These are phyloP conservation scores for Ophiostoma angusticollis DNA, from an alignment of 2,329 filamentous ascomycete species.

Conservation along the genomic window DNA sequence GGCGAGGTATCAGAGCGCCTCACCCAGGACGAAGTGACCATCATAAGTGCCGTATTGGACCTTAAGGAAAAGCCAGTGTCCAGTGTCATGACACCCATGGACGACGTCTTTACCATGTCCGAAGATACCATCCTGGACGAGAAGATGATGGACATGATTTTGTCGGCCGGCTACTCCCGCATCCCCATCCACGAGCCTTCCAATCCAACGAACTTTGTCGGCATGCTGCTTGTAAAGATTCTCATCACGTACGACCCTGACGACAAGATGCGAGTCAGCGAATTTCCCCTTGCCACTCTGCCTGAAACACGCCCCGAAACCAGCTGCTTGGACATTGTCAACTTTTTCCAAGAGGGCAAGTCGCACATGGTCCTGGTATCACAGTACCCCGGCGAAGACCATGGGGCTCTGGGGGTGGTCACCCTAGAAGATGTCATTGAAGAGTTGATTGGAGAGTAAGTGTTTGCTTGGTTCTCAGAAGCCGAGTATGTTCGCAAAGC, in stretches of 20 bases:
- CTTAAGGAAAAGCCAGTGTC: slow-evolving; percentile 92
- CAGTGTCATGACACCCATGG: slow-evolving; percentile 97
- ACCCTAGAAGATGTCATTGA: slow-evolving; percentile 97
- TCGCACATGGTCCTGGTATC: slow-evolving; percentile 98
- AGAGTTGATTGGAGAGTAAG: slow-evolving; percentile 92
- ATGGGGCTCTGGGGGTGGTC: slow-evolving; percentile 83
- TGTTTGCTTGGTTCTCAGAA: neutral
- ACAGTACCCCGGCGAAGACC: slow-evolving; percentile 75
- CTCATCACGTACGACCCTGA: slow-evolving; percentile 97
- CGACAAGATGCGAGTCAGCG: slow-evolving; percentile 71
- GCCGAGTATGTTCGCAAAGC: neutral
- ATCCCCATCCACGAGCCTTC: slow-evolving; percentile 88
- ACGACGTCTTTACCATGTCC: slow-evolving; percentile 94
- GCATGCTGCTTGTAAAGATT: slow-evolving; percentile 97
- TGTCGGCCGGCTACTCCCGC: slow-evolving; percentile 86
- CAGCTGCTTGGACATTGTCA: slow-evolving; percentile 95
- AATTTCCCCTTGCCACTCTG: slow-evolving; percentile 85
- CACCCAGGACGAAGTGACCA: slow-evolving; percentile 96
- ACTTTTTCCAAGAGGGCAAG: slow-evolving; percentile 99
- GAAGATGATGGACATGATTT: slow-evolving; percentile 82
- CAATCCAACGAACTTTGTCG: slow-evolving; percentile 78
- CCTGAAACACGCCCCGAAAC: slow-evolving; percentile 92
- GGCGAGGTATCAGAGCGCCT: slow-evolving; percentile 78
- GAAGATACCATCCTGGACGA: slow-evolving; percentile 89
- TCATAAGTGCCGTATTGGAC: slow-evolving; percentile 92